Evolutionary conservation across 1,284 basidiomycete species (phyloP).

Genomic region (Ceratobasidium sp.): DNA sequence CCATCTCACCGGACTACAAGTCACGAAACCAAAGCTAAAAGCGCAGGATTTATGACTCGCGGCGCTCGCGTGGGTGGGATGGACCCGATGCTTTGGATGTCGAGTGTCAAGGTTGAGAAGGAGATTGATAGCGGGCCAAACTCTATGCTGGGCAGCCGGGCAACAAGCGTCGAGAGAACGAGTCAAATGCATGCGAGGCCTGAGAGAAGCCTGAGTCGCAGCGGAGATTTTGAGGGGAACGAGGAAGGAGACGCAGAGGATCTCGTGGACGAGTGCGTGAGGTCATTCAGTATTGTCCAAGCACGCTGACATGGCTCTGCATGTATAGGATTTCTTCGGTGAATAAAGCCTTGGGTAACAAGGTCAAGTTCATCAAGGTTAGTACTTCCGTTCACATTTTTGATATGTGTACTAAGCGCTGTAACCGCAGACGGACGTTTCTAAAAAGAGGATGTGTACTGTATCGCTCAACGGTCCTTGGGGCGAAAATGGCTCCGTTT

Average conservation of each 20-base stretch:
- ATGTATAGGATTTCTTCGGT: constrained; percentile 76
- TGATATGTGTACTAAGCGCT: not conserved
- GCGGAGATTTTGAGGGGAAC: constrained; percentile 24
- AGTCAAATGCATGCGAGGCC: constrained; percentile 55
- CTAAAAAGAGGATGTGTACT: constrained; percentile 83
- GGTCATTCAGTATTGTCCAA: not conserved
- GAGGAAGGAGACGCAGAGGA: constrained; percentile 59
- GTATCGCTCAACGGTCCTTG: constrained; percentile 90
- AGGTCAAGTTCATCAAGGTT: constrained; percentile 86
- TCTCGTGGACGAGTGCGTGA: constrained; percentile 79
- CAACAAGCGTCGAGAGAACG: constrained; percentile 51
- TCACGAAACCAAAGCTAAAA: constrained; percentile 39
- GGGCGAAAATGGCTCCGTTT: constrained; percentile 80
- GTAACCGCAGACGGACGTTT: constrained; percentile 75
- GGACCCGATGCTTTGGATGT: constrained; percentile 75
- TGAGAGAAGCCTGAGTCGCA: constrained; percentile 40
- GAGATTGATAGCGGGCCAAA: constrained; percentile 60
- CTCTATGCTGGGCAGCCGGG: constrained; percentile 57
- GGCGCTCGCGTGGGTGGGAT: constrained; percentile 69
- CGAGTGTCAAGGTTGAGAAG: constrained; percentile 71
- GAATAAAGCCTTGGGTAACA: constrained; percentile 74
- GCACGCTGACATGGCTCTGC: not conserved
- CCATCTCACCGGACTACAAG: constrained; percentile 16
- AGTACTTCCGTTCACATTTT: not conserved
- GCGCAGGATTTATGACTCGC: constrained; percentile 52